Percentiles rank a stretch among this genome's conserved stretches.
Evolutionary conservation across 2,329 filamentous ascomycete genomes (phyloP).

Genomic region (Fusarium sp.): DNA sequence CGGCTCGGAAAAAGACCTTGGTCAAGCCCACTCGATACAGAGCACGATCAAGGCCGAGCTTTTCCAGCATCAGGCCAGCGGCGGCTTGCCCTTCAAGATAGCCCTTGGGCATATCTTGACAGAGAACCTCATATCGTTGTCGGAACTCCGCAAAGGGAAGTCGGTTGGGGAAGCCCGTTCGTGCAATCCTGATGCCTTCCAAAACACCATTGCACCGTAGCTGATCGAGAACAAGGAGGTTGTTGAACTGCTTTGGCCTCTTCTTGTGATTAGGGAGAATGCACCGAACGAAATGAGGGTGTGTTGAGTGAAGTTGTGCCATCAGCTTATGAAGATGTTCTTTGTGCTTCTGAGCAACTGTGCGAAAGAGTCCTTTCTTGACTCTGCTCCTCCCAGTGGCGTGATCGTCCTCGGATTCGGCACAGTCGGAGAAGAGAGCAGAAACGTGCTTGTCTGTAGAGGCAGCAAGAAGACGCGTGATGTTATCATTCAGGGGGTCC

Average conservation of each 20-base stretch:
- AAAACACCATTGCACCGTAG: slow-evolving; percentile 98
- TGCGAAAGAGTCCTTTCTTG: slow-evolving; percentile 97
- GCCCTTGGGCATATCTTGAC: slow-evolving; percentile 87
- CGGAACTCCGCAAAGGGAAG: slow-evolving; percentile 94
- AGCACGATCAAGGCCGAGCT: slow-evolving; percentile 85
- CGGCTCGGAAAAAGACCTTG: slow-evolving; percentile 98
- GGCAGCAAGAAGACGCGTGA: slow-evolving; percentile 87
- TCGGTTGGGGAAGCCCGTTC: slow-evolving; percentile 96
- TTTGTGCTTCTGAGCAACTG: slow-evolving; percentile 96
- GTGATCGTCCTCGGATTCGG: slow-evolving; percentile 81
- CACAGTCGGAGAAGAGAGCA: slow-evolving; percentile 88
- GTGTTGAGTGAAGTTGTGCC: slow-evolving; percentile 93
- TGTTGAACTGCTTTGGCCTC: slow-evolving; percentile 91
- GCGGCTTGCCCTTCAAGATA: slow-evolving; percentile 92
- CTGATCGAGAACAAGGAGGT: slow-evolving; percentile 94
- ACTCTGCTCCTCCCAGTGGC: slow-evolving; percentile 82
- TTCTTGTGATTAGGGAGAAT: slow-evolving; percentile 99
- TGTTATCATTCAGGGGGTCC: slow-evolving; percentile 96
- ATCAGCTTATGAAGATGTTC: slow-evolving; percentile 98
- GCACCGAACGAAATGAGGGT: slow-evolving; percentile 98
- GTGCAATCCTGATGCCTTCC: slow-evolving; percentile 97
- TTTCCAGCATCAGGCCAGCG: slow-evolving; percentile 89
- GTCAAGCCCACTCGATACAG: slow-evolving; percentile 95
- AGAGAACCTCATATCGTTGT: slow-evolving; percentile 95
- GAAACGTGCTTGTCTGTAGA: slow-evolving; percentile 90